phyloP scores from a whole-genome alignment of 495 filamentous ascomycete genomes.

The Penicillium macrosclerotiorum region DNA sequence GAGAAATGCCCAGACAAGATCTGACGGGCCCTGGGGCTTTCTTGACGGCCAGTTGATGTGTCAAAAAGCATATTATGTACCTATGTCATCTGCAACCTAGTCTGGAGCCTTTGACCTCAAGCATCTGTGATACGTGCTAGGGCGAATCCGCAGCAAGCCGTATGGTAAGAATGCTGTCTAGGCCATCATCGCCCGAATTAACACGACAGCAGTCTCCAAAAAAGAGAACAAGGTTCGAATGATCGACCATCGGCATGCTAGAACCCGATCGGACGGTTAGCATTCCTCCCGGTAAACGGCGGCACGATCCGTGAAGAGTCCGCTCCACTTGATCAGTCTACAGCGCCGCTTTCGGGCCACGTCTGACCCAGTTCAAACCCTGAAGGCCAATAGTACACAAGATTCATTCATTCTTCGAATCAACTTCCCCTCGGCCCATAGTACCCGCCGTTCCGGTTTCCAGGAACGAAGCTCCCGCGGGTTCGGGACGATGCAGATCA shows the following conservation, averaged over 20 bases:
- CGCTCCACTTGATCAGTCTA: constrained; percentile 1
- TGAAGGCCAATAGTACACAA: too few species aligned
- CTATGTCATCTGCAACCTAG: too few species aligned
- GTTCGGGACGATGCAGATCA: constrained; percentile 5
- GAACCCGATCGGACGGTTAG: constrained; percentile 19
- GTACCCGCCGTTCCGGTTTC: not conserved
- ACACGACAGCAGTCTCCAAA: not conserved
- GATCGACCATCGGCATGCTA: constrained; percentile 9
- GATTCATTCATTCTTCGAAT: too few species aligned
- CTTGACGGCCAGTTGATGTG: not conserved
- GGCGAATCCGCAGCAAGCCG: constrained; percentile 5
- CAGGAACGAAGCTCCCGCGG: not conserved
- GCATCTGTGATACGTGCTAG: not conserved
- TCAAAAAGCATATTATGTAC: not conserved
- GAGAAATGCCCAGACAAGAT: constrained; percentile 1
- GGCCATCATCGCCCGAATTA: not conserved
- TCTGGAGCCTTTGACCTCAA: too few species aligned
- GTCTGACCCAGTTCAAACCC: too few species aligned
- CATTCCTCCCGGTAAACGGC: constrained; percentile 16
- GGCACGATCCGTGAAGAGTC: not conserved
- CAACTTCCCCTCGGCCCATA: not conserved
- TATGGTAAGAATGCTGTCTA: constrained; percentile 4
- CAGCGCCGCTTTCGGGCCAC: constrained; percentile 11
- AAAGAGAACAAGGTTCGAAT: not conserved
- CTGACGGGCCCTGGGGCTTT: not conserved